Base-by-base conservation (phyloP, 2,329 filamentous ascomycete genomes). In the Laburnicola sp. region DNA sequence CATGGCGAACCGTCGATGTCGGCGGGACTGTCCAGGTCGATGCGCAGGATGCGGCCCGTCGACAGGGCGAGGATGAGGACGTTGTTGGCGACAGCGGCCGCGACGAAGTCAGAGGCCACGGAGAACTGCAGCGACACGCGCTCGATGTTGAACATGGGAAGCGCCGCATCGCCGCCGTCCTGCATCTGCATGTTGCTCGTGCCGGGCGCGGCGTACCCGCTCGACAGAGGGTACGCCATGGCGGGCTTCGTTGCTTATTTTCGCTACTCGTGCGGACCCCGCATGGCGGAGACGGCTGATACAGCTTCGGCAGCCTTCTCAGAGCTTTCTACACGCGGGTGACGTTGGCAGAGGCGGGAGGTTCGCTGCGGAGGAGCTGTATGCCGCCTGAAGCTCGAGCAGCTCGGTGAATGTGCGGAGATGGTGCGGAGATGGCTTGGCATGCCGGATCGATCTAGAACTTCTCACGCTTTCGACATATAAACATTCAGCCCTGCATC, bases 21-120 rank as follows among this genome's bases (percentile, higher is more conserved):
- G 68, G 92, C 90, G 4, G 94, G 89, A 66, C 87, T 89, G 73
- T 97, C 91, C 45, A 97, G 78, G 71, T 97, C 94, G 72, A 99
- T 99, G 54, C 94, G 86, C 53, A 99, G 78, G 58, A 99, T 94
- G 63, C 93, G 87, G 44, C 91, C 91, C 51, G 93, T 97, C 4
- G 91, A 93, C 32, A 99, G 82, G 35, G 94, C 94, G 45, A 99
- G 80, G 22, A 97, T 86, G 50, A 99, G 82, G 55, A 97, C 92
- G 78, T 99, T 97, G 75, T 99, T 97, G 58, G 93, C 92, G 49
- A 97, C 93, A 74, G 97, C 92, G 35, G 92, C 92, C 16, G 94
- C 92, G 41, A 96, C 94, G 70, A 99, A 97, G 74, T 97, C 90
- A 59, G 93, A 91, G 2, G 93, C 90, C 65, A 97, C 87, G 53